Evolutionary conservation across 1,284 basidiomycete species (phyloP), one percentile per base, ranked within the genome.

Genomic region (Heimioporus retisporus): DNA sequence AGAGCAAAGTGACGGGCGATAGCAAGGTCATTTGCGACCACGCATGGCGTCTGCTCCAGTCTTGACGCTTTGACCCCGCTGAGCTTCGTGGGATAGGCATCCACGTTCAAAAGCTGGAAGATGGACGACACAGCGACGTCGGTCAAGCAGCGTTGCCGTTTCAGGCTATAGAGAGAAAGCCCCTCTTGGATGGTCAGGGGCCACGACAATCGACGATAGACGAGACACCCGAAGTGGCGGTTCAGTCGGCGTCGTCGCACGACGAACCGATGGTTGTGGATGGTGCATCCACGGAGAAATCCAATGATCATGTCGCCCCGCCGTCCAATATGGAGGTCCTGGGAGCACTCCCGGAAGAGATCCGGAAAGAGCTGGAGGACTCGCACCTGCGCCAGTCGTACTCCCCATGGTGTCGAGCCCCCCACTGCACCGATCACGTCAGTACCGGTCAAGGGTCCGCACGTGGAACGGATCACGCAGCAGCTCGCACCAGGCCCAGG

Each of bases 61-160:
- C 88, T 2, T 90, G 97, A 78, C 83, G 85, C 53, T 92, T 96
- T 55, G 93, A 96, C 69, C 90, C 96, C 0, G 87, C 85, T 68
- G 97, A 99, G 72, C 82, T 99, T 21, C 88, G 98, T n/a, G 97
- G 97, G 0, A 88, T 99, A 61, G 96, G 95, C 0, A 93, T 99
- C 31, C 95, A 96, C 75, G 88, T 98, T n/a, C 92, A 93, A 73
- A 98, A 97, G 77, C 85, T 98, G 1, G 95, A 96, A 75, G 77
- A 85, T 28, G 65, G 68, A 40, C 64, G 74, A 69, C 62, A 68
- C 61, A 28, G 65, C 54, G 68, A 73, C 43, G 67, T 73, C 15
- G 81, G 86, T 11, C 92, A 93, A 73, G 83, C 79, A 3, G 81
- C 82, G 23, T 76, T 93, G 25, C 81, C 84, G 1, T 94, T 93